A percentile compares a stretch with the other conserved stretches of the same genome.
These are phyloP conservation scores for Globisporangium radiosum DNA, from an alignment of 352 stramenopile species.

Conservation along the genomic window DNA sequence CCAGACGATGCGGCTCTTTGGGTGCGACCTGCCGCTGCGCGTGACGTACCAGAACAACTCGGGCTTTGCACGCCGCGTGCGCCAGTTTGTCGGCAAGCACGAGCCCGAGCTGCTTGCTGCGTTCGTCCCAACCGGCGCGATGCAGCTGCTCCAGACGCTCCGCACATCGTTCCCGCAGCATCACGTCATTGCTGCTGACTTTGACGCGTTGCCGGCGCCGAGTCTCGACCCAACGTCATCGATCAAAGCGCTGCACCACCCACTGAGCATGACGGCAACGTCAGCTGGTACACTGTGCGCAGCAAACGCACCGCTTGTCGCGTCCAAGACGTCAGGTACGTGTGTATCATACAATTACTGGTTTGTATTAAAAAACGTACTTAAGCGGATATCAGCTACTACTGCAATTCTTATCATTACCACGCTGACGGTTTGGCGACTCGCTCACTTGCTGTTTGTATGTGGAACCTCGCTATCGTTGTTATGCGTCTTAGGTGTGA, in stretches of 20 bases:
- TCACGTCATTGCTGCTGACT: slow-evolving; percentile 85
- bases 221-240: slow-evolving; percentile 41
- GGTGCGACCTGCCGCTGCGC: slow-evolving; percentile 61
- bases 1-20: slow-evolving; percentile 65
- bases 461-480: background rate
- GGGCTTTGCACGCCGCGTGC: slow-evolving; percentile 42
- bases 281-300: slow-evolving; percentile 62
- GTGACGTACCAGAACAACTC: slow-evolving; percentile 58
- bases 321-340: slow-evolving; percentile 67
- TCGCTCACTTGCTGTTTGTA: background rate
- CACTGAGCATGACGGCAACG: slow-evolving; percentile 59
- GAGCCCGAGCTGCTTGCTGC: slow-evolving; percentile 48
- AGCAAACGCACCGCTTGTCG: slow-evolving; percentile 83
- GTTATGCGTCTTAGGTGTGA: slow-evolving; percentile 28
- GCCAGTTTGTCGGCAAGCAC: slow-evolving; percentile 41
- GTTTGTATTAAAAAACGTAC: background rate
- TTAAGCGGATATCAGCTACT: too few relatives aligned
- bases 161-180: slow-evolving; percentile 73
- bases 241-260: slow-evolving; percentile 52
- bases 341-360: background rate
- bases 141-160: slow-evolving; percentile 84
- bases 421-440: too few relatives aligned
- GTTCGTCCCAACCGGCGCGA: slow-evolving; percentile 85
- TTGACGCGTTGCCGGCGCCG: slow-evolving; percentile 77
- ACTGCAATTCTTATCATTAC: too few relatives aligned